Evolutionary conservation across 768 basidiomycete species (phyloP).

Genomic region (Boletus vinaceobasis): DNA sequence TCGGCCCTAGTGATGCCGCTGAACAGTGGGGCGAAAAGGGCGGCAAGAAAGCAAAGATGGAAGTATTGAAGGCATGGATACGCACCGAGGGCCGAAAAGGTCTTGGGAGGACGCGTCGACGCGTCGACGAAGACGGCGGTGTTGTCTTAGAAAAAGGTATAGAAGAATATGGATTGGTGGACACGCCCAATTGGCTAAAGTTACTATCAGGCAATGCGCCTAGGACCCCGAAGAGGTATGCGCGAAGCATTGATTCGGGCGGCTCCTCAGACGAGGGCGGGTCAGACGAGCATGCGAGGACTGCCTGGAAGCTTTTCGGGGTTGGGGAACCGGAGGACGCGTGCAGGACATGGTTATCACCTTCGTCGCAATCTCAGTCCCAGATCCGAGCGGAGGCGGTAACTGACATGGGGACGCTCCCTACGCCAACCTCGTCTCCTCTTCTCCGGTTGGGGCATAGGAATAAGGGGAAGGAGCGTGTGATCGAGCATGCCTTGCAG

Average conservation of each 20-base stretch:
- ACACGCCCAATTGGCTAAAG: not conserved
- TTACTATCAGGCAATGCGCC: not conserved
- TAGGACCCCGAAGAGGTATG: not conserved
- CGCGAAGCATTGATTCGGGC: slow-evolving; percentile 42
- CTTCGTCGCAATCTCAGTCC: slow-evolving; percentile 11
- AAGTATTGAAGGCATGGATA: slow-evolving; percentile 44
- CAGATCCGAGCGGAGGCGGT: not conserved
- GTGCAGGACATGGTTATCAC: slow-evolving; percentile 16
- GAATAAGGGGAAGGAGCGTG: slow-evolving; percentile 5
- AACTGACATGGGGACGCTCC: slow-evolving; percentile 7
- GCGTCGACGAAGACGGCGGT: slow-evolving; percentile 17
- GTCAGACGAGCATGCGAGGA: slow-evolving; percentile 49
- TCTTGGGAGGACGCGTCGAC: slow-evolving; percentile 34
- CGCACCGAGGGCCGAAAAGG: slow-evolving; percentile 31
- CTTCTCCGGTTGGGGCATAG: not conserved
- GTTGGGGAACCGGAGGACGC: slow-evolving; percentile 25
- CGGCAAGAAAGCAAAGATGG: slow-evolving; percentile 41
- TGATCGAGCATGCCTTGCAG: not conserved
- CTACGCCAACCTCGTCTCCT: slow-evolving; percentile 29
- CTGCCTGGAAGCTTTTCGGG: slow-evolving; percentile 57
- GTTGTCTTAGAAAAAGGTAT: not conserved
- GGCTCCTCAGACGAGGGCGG: slow-evolving; percentile 40
- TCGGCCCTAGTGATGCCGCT: slow-evolving; percentile 52
- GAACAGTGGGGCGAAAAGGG: slow-evolving; percentile 54
- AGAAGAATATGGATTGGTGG: not conserved